These are phyloP conservation scores for Eucalyptus viminalis DNA, from an alignment of 345 rosid genomes.

Conservation along the genomic window DNA sequence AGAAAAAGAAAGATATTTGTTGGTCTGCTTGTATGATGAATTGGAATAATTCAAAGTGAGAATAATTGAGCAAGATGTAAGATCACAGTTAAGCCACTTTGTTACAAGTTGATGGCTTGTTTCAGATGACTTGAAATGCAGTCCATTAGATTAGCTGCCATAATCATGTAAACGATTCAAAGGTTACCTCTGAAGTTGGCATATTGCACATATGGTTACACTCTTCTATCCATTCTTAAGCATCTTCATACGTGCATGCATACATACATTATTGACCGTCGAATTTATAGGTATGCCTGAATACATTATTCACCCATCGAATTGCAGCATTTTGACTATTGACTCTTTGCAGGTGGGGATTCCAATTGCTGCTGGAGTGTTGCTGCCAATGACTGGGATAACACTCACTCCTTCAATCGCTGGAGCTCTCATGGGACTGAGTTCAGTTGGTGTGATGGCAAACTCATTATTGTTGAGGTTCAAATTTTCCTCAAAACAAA, in stretches of 20 bases:
- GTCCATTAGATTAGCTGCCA: not conserved
- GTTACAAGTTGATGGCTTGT: not conserved
- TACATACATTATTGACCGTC: not conserved
- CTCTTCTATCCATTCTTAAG: not conserved
- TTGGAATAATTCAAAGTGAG: not conserved
- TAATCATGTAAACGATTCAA: not conserved
- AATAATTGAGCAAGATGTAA: not conserved
- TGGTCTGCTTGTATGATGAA: not conserved
- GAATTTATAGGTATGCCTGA: not conserved
- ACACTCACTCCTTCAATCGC: conserved; percentile 94
- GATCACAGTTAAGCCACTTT: not conserved
- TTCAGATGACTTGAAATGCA: not conserved
- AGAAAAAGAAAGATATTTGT: not conserved
- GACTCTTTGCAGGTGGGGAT: conserved; percentile 50
- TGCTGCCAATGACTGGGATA: conserved; percentile 77
- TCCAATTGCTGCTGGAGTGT: conserved; percentile 86
- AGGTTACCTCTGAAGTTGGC: not conserved
- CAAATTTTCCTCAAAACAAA: conserved; percentile 39
- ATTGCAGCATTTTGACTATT: not conserved
- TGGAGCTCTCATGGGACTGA: conserved; percentile 93
- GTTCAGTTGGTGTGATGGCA: conserved; percentile 91
- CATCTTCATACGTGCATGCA: not conserved
- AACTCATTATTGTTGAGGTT: conserved; percentile 73
- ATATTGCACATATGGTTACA: not conserved
- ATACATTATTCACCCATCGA: not conserved